Evolutionary conservation across 1,284 basidiomycete genomes (phyloP), one percentile per base, ranked within the genome.

Genomic region (Austroboletus novae-zelandiae): DNA sequence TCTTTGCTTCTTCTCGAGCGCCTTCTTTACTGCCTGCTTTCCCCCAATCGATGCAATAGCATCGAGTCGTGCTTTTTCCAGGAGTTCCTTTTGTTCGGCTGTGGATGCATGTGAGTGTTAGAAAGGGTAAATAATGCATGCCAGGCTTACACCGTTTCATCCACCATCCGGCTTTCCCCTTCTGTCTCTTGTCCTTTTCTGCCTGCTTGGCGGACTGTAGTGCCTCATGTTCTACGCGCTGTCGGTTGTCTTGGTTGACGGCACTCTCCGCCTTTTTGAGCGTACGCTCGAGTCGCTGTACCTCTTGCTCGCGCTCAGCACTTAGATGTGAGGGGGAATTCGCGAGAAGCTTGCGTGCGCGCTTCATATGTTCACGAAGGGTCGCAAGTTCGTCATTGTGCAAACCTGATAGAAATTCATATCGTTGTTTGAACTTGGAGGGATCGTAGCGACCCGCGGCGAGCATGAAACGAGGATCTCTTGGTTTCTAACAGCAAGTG

Each of bases 401-500:
- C 52, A 89, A 65, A 2, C 81, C 80, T 1, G 84, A 74, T 18
- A 98, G 74, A 69, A 98, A 98, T 0, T 74, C 74, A 62, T 98
- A 98, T 29, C 86, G 84, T 42, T 81, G 71, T 17, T 78, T 76
- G 65, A 94, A 96, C 25, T 85, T 81, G 47, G 84, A 73, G 0
- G 78, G 61, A 41, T 88, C 83, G 57, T 88, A 82, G 51, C 82
- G 75, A n/a, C 92, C 92, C 7, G 84, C 77, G 11, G 91, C 70
- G 11, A 84, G 78, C 27, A 91, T 77, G 72, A 98, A 98, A 41
- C 95, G 84, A 3, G 96, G 95, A 71, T 98, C 95, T 37, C 95
- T 84, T 10, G 85, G 71, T 65, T 85, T 79, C 90, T 93, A 61
- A 52, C 32, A 18, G 18, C 40, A 29, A 37, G 36, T 37, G 40